Base-by-base conservation (phyloP, 306 rosid genomes). In the Cucumis sativus region DNA sequence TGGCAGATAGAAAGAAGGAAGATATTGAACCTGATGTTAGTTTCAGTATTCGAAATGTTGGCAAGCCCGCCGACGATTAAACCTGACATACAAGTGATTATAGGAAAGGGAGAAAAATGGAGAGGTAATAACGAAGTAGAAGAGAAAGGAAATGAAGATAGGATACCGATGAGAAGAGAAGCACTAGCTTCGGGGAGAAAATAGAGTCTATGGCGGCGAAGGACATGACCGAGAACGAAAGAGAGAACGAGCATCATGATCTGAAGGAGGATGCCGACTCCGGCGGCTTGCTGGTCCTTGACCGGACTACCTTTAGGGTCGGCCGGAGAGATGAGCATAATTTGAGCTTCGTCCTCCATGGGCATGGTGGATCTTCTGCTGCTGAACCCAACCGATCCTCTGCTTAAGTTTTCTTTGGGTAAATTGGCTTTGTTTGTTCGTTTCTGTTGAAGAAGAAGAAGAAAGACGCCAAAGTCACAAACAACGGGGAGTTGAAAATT, bases 181-280 rank as follows among this genome's bases (percentile, higher is more conserved):
- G 99, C 99, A 75, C 99, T 95, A 30, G 99, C 99, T 88, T 95
- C 99, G 4, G 99, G 99, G 61, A 95, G 89, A 79, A 90, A 80
- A 73, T 92, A 92, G 83, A 95, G 76, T 81, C 86, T 92, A 80
- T 92, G 93, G 58, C 98, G 99, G 67, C 99, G 98, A 52, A 95
- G 99, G 63, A 95, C 97, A 70, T 95, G 99, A 37, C 99, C 99
- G 16, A 95, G 92, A 74, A 95, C 98, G 88, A 95, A 95, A 55
- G 99, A 92, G 72, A 95, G 77, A 21, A 95, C 99, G 30, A 95
- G 85, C 99, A 95, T 95, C 99, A 95, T 95, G 91, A 95, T 95
- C 93, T 95, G 99, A 30, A 95, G 97, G 70, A 95, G 99, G 74
- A 95, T 92, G 81, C 99, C 99, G 41, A 95, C 96, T 39, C 99